phyloP scores from a whole-genome alignment of 805 yeast species.

The Saturnispora quitensis region DNA sequence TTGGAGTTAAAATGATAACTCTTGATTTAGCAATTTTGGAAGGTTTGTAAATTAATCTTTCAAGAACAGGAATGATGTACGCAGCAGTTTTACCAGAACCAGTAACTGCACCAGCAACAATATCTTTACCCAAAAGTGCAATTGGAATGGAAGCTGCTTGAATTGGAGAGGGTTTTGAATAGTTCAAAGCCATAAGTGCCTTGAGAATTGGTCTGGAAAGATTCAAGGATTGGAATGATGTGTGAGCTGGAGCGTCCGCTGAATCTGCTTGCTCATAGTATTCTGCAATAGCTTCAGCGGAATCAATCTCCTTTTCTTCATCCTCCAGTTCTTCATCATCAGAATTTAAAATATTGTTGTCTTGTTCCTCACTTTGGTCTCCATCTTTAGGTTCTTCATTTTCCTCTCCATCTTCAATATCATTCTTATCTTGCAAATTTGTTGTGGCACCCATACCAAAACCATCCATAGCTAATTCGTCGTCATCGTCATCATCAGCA shows the following conservation, averaged over 20 bases:
- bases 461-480: constrained; percentile 34
- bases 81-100: constrained; percentile 99
- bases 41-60: constrained; percentile 84
- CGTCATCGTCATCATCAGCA: constrained; percentile 22
- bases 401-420: constrained; percentile 22
- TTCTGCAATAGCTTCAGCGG: constrained; percentile 74
- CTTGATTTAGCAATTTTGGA: constrained; percentile 78
- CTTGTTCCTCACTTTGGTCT: constrained; percentile 28
- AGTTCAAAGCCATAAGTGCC: constrained; percentile 74
- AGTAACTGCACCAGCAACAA: constrained; percentile 98
- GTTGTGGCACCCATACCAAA: constrained; percentile 30
- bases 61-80: constrained; percentile 90
- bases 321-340: constrained; percentile 17
- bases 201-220: constrained; percentile 86
- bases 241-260: constrained; percentile 36
- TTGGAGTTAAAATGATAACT: constrained; percentile 86
- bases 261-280: constrained; percentile 58
- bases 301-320: constrained; percentile 45
- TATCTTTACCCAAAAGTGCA: constrained; percentile 87
- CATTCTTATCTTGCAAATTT: constrained; percentile 16
- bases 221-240: constrained; percentile 65
- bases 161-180: constrained; percentile 85
- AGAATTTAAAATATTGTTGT: constrained; percentile 22
- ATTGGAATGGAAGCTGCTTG: constrained; percentile 91
- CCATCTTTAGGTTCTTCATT: constrained; percentile 20